Evolutionary conservation across 306 rosid genomes (phyloP).

Genomic region (Quercus aquifolioides): DNA sequence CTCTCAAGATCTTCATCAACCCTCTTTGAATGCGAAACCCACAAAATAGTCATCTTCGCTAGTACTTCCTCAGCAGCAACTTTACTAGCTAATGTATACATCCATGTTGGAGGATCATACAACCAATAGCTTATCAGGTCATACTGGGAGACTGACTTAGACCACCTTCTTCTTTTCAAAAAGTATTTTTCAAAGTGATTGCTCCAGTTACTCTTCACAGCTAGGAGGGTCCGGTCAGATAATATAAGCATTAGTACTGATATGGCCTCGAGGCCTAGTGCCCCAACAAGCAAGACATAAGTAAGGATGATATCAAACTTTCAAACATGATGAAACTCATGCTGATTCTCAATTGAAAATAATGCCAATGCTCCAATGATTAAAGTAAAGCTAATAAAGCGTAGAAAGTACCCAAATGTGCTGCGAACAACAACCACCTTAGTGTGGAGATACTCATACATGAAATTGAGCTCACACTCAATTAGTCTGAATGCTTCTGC

Average conservation of each 20-base stretch:
- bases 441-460: constrained; percentile 32
- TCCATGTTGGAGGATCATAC: background rate
- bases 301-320: background rate
- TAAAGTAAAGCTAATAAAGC: background rate
- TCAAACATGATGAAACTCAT: background rate
- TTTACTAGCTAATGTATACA: background rate
- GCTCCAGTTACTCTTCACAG: background rate
- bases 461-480: constrained; percentile 25
- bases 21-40: background rate
- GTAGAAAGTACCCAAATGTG: constrained; percentile 5
- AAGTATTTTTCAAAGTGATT: background rate
- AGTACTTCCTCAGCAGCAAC: background rate
- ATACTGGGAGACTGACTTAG: constrained; percentile 16
- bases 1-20: background rate
- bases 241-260: constrained; percentile 1
- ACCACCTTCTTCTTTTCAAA: constrained; percentile 7
- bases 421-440: constrained; percentile 5
- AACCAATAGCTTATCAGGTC: constrained; percentile 17
- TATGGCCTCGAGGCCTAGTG: constrained; percentile 1
- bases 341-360: background rate
- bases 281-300: constrained; percentile 13
- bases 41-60: background rate
- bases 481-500: constrained; percentile 6
- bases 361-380: background rate
- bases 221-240: constrained; percentile 6